These are phyloP conservation scores for Rhytidiadelphus loreus DNA, from an alignment of 225 moss, liverwort and hornwort species.

Conservation along the genomic window DNA sequence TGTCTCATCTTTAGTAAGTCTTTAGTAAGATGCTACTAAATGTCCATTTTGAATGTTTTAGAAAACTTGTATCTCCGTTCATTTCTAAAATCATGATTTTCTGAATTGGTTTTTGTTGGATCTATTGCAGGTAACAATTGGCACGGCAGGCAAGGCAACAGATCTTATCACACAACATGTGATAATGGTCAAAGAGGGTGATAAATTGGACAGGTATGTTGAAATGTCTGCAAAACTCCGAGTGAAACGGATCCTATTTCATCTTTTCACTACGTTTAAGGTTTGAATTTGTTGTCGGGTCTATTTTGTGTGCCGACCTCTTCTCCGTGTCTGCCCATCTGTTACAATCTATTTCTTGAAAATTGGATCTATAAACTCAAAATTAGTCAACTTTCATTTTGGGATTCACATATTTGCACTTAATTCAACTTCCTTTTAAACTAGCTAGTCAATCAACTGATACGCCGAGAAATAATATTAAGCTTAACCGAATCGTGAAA, in stretches of 20 bases:
- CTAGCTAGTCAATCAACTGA: background rate
- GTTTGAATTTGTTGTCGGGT: background rate
- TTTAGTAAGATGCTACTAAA: background rate
- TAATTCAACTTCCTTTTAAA: background rate
- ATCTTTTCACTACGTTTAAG: background rate
- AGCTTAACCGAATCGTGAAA: background rate
- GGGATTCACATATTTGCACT: background rate
- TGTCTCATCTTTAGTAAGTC: background rate
- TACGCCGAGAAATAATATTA: background rate
- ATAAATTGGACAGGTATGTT: slow-evolving; percentile 68
- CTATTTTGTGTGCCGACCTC: background rate
- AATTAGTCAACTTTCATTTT: background rate
- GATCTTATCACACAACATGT: slow-evolving; percentile 88
- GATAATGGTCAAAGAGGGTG: slow-evolving; percentile 70
- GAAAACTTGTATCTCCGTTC: background rate
- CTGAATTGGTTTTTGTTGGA: background rate
- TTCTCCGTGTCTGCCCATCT: background rate
- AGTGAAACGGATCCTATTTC: background rate
- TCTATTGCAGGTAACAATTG: slow-evolving; percentile 52
- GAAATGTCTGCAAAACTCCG: background rate
- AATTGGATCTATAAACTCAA: background rate
- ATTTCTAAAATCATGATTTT: background rate
- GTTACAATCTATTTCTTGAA: background rate
- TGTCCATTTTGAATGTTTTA: background rate
- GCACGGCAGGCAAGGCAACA: slow-evolving; percentile 84